phyloP scores from a whole-genome alignment of 2,329 filamentous ascomycete species.

The Talaromyces sp. region DNA sequence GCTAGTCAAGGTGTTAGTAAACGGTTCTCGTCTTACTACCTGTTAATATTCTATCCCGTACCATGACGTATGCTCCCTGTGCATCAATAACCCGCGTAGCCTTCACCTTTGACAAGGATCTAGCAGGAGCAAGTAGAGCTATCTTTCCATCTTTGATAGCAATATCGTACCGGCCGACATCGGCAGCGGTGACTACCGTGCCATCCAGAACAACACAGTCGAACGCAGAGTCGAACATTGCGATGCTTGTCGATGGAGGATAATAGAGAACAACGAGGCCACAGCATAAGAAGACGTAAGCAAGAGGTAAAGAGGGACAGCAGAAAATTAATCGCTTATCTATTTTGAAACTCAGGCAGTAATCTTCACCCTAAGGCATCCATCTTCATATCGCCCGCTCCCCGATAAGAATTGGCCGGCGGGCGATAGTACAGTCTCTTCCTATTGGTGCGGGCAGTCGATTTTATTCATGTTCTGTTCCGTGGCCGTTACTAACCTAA shows the following conservation, averaged over 20 bases:
- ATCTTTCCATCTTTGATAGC: slow-evolving; percentile 46
- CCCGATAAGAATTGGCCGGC: background rate
- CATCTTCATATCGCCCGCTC: background rate
- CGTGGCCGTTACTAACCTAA: background rate
- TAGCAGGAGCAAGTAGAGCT: slow-evolving; percentile 38
- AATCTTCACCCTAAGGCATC: background rate
- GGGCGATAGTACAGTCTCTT: background rate
- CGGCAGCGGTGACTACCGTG: slow-evolving; percentile 43
- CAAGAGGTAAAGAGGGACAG: background rate
- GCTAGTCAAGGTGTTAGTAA: slow-evolving; percentile 13
- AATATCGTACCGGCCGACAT: slow-evolving; percentile 42
- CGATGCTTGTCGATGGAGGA: background rate
- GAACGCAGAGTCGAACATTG: slow-evolving; percentile 1
- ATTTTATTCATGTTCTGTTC: background rate
- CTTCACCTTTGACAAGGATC: slow-evolving; percentile 28
- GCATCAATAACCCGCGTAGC: slow-evolving; percentile 40
- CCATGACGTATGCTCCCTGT: slow-evolving; percentile 44
- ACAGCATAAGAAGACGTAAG: background rate
- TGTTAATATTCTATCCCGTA: slow-evolving; percentile 10
- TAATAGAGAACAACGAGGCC: background rate
- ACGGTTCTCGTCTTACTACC: no score
- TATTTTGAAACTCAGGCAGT: background rate
- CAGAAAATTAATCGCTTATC: background rate
- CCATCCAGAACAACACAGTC: slow-evolving; percentile 40
- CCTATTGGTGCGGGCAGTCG: background rate